Evolutionary conservation across 257 asterid species (phyloP), one percentile per base, ranked within the genome.

Genomic region (Plectranthus barbatus): DNA sequence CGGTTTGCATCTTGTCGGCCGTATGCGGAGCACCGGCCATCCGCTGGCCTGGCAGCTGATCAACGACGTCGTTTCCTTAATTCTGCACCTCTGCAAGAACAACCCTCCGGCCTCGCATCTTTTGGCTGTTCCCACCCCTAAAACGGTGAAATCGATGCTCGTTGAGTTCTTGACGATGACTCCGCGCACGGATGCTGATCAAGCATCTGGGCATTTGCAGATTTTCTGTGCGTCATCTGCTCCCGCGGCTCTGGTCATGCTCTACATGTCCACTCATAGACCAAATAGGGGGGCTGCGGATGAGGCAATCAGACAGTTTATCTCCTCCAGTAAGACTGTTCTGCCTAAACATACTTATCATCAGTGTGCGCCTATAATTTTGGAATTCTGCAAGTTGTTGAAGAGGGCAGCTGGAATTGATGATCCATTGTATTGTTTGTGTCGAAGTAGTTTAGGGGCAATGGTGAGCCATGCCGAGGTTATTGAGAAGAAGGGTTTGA

Each of bases 11-110:
- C 52, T 93, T 10, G 87, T 85, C 1, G 96, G 90, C 7, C 84
- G 97, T 0, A 75, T 93, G 95, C 73, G 96, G 66, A 87, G 95
- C 71, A 87, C 96, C 0, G 82, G 53, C 0, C 90, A 93, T 42
- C 99, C 99, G 1, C 78, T 72, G 41, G 91, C 99, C 0, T 90
- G 97, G 95, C 84, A 83, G 70, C 76, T 79, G 26, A 74, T 93
- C 49, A 73, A 82, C 54, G 93, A 78, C 3, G 71, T 90, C 13
- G 76, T 93, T 10, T 77, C 85, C 0, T 23, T 64, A 36, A 65
- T 87, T 13, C 69, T 83, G 14, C 51, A 55, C 52, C 77, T 81
- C 9, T 79, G 48, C 72, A 83, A 80, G 70, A 73, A 71, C 67
- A 52, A 72, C 53, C 62, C 74, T 7, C 41, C 65, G 9, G 50